Evolutionary conservation across 2,329 filamentous ascomycete species (phyloP).

Genomic region (Colletotrichum gigasporum): DNA sequence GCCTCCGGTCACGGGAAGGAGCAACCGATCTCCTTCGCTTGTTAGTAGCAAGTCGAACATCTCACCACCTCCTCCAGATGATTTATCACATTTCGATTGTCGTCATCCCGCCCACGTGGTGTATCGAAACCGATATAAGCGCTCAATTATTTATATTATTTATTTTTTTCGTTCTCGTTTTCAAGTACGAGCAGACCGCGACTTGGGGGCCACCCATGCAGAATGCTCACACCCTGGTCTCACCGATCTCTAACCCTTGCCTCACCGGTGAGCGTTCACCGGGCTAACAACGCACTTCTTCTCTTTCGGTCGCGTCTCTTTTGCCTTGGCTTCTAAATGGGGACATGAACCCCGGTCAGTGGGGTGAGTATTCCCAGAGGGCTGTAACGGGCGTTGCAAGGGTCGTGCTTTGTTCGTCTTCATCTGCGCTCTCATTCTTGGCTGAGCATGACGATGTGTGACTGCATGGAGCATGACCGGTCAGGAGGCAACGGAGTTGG

Average conservation of each 20-base stretch:
- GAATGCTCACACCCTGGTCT: conserved; percentile 15
- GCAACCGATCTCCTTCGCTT: not conserved
- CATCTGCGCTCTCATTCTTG: not conserved
- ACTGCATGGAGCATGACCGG: not conserved
- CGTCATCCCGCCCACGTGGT: not conserved
- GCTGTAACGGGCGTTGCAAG: not conserved
- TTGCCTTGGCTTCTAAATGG: not conserved
- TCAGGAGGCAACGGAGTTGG: not conserved
- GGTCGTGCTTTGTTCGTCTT: not conserved
- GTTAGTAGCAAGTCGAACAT: not conserved
- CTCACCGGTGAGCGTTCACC: conserved; percentile 18
- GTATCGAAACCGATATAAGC: too few species aligned
- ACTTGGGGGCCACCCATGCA: conserved; percentile 6
- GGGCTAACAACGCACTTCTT: conserved; percentile 1
- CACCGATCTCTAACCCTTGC: conserved; percentile 23
- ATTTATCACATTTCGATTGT: not conserved
- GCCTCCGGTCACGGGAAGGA: not conserved
- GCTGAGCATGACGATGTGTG: not conserved
- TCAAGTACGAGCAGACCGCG: not conserved
- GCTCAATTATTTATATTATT: not conserved
- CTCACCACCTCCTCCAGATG: not conserved
- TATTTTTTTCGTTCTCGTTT: not conserved
- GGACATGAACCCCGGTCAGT: not conserved
- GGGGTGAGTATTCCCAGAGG: not conserved
- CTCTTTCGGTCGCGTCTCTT: not conserved